Conservation (phyloP, 106 monocot species). For the Narthecium ossifragum region DNA sequence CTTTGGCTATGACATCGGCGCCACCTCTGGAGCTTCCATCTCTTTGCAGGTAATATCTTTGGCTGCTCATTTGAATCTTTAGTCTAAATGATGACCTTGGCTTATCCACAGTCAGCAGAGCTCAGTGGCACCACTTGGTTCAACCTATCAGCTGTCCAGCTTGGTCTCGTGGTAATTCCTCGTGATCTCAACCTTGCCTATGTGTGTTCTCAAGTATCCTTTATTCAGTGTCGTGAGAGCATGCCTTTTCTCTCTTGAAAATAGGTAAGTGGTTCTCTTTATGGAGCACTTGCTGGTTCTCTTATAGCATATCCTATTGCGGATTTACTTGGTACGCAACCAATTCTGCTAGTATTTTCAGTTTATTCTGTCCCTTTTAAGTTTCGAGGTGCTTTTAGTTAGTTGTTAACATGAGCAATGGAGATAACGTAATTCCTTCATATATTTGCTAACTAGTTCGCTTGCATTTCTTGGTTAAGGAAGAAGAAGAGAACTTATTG, state of each 20-base stretch:
- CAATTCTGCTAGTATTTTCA: no score
- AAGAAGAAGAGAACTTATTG: slow-evolving; percentile 86
- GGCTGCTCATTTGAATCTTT: background rate
- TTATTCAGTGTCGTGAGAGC: no score
- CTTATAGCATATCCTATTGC: slow-evolving; percentile 63
- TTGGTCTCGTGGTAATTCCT: slow-evolving; percentile 85
- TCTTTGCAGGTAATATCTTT: slow-evolving; percentile 45
- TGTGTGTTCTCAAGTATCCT: no score
- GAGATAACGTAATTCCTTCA: no score
- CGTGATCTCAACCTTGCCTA: background rate
- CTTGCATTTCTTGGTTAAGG: slow-evolving; percentile 44
- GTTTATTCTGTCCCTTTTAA: no score
- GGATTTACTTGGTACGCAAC: slow-evolving; percentile 90
- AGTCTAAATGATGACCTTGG: background rate
- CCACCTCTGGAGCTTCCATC: slow-evolving; percentile 81
- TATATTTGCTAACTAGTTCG: no score
- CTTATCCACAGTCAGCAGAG: slow-evolving; percentile 57
- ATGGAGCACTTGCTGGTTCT: slow-evolving; percentile 94
- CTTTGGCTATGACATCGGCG: slow-evolving; percentile 96
- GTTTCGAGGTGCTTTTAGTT: background rate
- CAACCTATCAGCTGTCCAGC: slow-evolving; percentile 79
- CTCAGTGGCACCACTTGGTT: slow-evolving; percentile 95
- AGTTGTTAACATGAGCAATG: no score
- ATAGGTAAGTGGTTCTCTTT: slow-evolving; percentile 94
- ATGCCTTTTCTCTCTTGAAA: background rate